phyloP scores from a whole-genome alignment of 2,329 filamentous ascomycete species.

The Lasiodiplodia citricola region DNA sequence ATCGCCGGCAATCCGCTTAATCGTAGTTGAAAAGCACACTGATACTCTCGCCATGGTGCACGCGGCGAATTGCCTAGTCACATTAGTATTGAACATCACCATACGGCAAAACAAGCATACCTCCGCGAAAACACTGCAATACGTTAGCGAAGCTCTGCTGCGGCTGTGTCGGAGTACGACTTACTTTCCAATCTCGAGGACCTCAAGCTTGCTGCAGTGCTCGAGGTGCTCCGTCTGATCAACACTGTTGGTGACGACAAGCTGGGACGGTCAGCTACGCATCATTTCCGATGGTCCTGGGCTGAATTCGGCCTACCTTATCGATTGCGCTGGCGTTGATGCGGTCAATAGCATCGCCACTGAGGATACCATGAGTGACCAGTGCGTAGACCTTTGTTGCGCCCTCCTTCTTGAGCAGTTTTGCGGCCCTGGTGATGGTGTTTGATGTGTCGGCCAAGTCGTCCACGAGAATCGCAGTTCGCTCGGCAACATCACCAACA shows the following conservation, averaged over 20 bases:
- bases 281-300: neutral
- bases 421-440: slow-evolving; percentile 94
- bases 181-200: slow-evolving; percentile 76
- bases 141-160: neutral
- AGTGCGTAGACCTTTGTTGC: slow-evolving; percentile 91
- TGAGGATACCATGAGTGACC: slow-evolving; percentile 93
- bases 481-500: slow-evolving; percentile 81
- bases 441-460: slow-evolving; percentile 96
- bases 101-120: slow-evolving; percentile 50
- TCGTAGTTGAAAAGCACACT: slow-evolving; percentile 91
- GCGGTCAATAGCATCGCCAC: slow-evolving; percentile 89
- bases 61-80: slow-evolving; percentile 78
- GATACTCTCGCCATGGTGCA: slow-evolving; percentile 97
- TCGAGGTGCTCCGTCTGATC: slow-evolving; percentile 82
- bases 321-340: slow-evolving; percentile 94
- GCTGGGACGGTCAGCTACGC: slow-evolving; percentile 12
- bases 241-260: slow-evolving; percentile 90
- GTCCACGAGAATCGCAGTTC: slow-evolving; percentile 88
- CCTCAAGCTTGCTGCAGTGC: slow-evolving; percentile 84
- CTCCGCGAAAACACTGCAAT: slow-evolving; percentile 80
- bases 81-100: slow-evolving; percentile 31
- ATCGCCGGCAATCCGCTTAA: slow-evolving; percentile 44
- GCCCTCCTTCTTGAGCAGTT: slow-evolving; percentile 91
- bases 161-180: neutral
- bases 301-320: slow-evolving; percentile 62